Base-by-base conservation (phyloP, 345 rosid genomes). In the Gynandropsis gynandra region DNA sequence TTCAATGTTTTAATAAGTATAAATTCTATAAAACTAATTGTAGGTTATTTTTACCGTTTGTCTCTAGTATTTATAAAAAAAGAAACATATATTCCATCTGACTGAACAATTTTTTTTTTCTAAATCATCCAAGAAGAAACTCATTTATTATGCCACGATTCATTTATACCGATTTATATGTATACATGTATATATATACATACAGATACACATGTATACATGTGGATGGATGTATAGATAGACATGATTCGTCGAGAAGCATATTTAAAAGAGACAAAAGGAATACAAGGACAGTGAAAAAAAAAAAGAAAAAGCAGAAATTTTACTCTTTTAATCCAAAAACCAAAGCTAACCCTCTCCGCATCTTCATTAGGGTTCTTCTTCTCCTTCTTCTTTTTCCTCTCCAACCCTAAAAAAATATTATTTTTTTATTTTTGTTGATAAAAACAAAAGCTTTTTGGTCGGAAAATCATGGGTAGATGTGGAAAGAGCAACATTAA, bases 401-500 rank as follows among this genome's bases (percentile, higher is more conserved):
- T 18, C 36, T 43, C 42, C 40, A 0, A 4, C 42, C 17, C 29
- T 2, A 10, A 11, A 16, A 19, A 50, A 4, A 11, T 1, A 19
- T 14, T 33, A 16, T 11, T 39, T 63, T 38, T 16, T n/a, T 13
- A 4, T 51, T 8, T 21, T 37, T 13, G 16, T 16, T 31, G 5
- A 21, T 12, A 38, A 57, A 40, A 32, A 11, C 17, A 46, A 1
- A 20, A 42, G 4, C 57, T 64, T 46, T 15, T 29, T 56, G 17
- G 7, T 1, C 12, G 6, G 20, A 16, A 16, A 33, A 46, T n/a
- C n/a, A 85, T 89, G 95, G 95, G 80, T 38, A 77, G 71, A 52
- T 79, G 87, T 57, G 82, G 66, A 49, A 66, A 85, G 47, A 77
- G 89, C 56, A 81, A 48, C 42, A 47, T 42, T 24, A 34, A 36